Conservation (phyloP, 441 rosid genomes). For the Gossypium lobatum region DNA sequence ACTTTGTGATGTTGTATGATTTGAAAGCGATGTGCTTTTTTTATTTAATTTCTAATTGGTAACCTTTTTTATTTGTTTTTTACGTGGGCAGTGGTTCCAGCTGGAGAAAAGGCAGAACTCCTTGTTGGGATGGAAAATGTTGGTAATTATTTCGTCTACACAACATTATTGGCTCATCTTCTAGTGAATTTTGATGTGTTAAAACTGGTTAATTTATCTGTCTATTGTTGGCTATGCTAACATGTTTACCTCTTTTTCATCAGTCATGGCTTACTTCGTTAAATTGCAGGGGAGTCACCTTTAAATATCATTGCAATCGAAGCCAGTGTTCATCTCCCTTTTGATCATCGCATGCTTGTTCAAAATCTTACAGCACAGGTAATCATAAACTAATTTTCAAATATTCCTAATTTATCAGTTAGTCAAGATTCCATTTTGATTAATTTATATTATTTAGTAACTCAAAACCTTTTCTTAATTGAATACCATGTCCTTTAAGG, state of each 20-base stretch:
- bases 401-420: neutral
- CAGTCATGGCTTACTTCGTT: neutral
- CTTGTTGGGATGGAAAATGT: slow-evolving; percentile 84
- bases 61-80: neutral
- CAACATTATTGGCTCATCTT: neutral
- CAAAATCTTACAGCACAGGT: slow-evolving; percentile 89
- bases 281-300: slow-evolving; percentile 46
- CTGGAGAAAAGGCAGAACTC: slow-evolving; percentile 85
- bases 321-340: slow-evolving; percentile 88
- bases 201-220: neutral
- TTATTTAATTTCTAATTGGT: neutral
- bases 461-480: neutral
- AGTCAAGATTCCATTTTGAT: neutral
- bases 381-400: slow-evolving; percentile 9
- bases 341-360: slow-evolving; percentile 71
- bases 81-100: slow-evolving; percentile 56
- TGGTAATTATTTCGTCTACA: slow-evolving; percentile 39
- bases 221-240: slow-evolving; percentile 2
- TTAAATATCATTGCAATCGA: slow-evolving; percentile 65
- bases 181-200: neutral
- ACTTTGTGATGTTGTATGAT: neutral
- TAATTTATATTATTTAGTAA: neutral
- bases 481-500: neutral
- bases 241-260: neutral
- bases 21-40: neutral